Evolutionary conservation across 768 basidiomycete species (phyloP), one percentile per base, ranked within the genome.

Genomic region (Tulasnella sp.): DNA sequence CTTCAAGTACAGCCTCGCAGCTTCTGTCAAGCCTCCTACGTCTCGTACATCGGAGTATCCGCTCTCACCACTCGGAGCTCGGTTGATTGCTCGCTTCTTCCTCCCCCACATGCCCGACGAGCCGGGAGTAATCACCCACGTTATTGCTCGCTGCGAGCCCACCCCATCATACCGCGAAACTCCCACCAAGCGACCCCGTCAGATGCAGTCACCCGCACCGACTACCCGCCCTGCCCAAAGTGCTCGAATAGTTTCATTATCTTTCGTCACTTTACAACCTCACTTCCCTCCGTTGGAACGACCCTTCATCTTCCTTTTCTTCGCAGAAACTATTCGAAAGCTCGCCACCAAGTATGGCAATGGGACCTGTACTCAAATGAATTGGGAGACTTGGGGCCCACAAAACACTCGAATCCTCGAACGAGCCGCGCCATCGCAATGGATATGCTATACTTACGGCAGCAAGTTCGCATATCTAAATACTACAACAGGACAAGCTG

Each of bases 391-490:
- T 12, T 74, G 73, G 73, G 73, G 73, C 38, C 73, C 73, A n/a
- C 15, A 64, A 12, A 54, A 34, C 42, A 74, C 73, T 15, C 42
- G 73, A 36, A 31, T 42, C 37, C 52, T 74, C 31, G 52, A 74
- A 22, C 37, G 31, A 31, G 15, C 29, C 5, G 36, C 54, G 19
- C 49, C 42, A 22, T 52, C 73, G 25, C 73, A 64, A 14, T 74
- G 73, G 73, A 74, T 74, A 54, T 74, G 73, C 73, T 74, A 74
- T 15, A 38, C 73, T 34, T 74, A 52, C 52, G 73, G 73, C 22
- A 74, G 45, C 31, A 39, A 45, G 25, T 74, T 74, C 52, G 49
- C 52, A 5, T 37, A 31, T 29, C 34, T 45, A 5, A n/a, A 74
- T 22, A 15, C 14, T 5, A 11, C 6, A 4, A 7, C 15, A 14